Conservation (phyloP, 1,284 basidiomycete genomes). For the Pterulicium gracile region DNA sequence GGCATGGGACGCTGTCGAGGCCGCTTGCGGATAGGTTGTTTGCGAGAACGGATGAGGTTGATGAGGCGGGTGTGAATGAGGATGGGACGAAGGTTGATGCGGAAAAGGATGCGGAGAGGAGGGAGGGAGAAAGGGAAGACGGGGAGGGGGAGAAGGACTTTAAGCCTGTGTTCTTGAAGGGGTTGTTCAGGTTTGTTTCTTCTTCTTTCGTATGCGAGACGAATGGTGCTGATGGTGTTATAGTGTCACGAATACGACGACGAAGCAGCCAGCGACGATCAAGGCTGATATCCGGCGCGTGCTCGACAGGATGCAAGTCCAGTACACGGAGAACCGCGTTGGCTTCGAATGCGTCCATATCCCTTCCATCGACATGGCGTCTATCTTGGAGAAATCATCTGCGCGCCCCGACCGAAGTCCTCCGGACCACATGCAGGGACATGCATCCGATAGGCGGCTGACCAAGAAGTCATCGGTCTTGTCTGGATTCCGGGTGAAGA, state of each 20-base stretch:
- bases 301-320: constrained; percentile 88
- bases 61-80: constrained; percentile 29
- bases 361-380: constrained; percentile 84
- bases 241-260: constrained; percentile 91
- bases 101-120: constrained; percentile 15
- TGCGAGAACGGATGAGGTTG: constrained; percentile 34
- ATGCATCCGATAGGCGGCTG: constrained; percentile 20
- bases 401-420: constrained; percentile 15
- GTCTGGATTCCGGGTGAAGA: constrained; percentile 45
- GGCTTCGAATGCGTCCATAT: constrained; percentile 96
- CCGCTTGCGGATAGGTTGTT: constrained; percentile 39
- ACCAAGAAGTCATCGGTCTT: constrained; percentile 68
- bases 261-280: constrained; percentile 75
- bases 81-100: constrained; percentile 25
- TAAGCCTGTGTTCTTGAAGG: constrained; percentile 85
- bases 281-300: constrained; percentile 81
- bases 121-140: constrained; percentile 29
- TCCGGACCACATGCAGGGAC: constrained; percentile 11
- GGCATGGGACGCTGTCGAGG: constrained; percentile 31
- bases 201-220: constrained; percentile 3
- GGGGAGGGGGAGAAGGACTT: constrained; percentile 54
- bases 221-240: constrained; percentile 1
- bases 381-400: constrained; percentile 33
- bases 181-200: constrained; percentile 68
- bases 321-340: constrained; percentile 81